Evolutionary conservation across 352 stramenopile species (phyloP).

Genomic region (Phytopythium kandeliae): DNA sequence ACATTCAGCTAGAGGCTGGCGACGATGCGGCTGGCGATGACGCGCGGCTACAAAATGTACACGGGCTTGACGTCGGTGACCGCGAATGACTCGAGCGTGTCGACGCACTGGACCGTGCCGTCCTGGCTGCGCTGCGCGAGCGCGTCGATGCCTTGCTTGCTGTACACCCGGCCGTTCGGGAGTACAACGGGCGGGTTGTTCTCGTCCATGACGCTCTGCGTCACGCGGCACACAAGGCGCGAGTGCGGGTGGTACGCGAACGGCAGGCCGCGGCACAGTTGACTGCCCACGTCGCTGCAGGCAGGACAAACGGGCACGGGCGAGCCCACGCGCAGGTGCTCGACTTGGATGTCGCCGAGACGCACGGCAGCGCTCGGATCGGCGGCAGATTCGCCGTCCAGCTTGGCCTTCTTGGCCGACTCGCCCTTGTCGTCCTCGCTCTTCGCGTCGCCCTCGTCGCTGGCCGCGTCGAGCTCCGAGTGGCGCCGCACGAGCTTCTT

Average conservation of each 20-base stretch:
- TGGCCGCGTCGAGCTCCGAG: conserved; percentile 12
- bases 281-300: conserved; percentile 67
- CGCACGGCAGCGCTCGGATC: neutral
- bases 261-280: conserved; percentile 46
- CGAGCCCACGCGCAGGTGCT: conserved; percentile 5
- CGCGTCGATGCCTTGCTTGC: conserved; percentile 59
- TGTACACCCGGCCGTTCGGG: conserved; percentile 83
- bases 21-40: no score
- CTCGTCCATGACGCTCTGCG: conserved; percentile 77
- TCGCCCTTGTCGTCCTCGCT: conserved; percentile 19
- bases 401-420: conserved; percentile 41
- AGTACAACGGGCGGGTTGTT: conserved; percentile 78
- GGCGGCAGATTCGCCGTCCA: conserved; percentile 4
- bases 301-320: conserved; percentile 59
- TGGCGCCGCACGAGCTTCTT: conserved; percentile 22
- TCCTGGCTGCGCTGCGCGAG: conserved; percentile 36
- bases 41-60: conserved; percentile 55
- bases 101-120: conserved; percentile 64
- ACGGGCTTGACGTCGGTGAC: conserved; percentile 60
- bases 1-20: no score
- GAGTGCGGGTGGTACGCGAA: conserved; percentile 84
- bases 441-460: conserved; percentile 12
- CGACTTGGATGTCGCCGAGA: neutral
- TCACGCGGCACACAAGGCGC: conserved; percentile 74
- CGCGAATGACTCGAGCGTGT: conserved; percentile 66